phyloP scores from a whole-genome alignment of 371 early-diverging fungal genomes.

The Apophysomyces trapeziformis region DNA sequence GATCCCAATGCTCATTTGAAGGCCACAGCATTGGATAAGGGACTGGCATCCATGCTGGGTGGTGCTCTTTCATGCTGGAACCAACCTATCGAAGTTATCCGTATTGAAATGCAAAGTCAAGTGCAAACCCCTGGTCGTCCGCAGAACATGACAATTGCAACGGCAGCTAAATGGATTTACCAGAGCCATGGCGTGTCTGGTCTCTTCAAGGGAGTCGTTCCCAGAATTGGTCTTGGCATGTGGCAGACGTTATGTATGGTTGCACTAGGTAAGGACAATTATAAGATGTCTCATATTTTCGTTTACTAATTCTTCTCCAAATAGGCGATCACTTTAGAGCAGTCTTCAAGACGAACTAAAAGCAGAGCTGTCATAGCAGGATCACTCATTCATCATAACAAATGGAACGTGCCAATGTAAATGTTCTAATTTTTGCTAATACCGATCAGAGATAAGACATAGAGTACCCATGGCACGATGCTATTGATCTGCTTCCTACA shows the following conservation, averaged over 20 bases:
- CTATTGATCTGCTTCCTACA: no score
- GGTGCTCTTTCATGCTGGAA: constrained; percentile 96
- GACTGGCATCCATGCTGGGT: constrained; percentile 83
- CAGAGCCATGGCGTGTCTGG: constrained; percentile 85
- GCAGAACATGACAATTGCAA: constrained; percentile 83
- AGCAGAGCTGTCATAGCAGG: no score
- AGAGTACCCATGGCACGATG: no score
- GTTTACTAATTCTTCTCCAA: neutral
- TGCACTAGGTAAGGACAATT: constrained; percentile 76
- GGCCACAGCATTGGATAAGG: constrained; percentile 63
- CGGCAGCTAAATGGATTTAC: constrained; percentile 90
- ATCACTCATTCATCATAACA: no score
- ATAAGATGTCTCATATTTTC: neutral
- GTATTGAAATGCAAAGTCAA: constrained; percentile 96
- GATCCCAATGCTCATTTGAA: constrained; percentile 34
- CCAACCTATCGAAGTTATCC: constrained; percentile 96
- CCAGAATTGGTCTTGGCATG: constrained; percentile 89
- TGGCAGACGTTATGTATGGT: constrained; percentile 98
- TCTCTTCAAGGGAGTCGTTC: constrained; percentile 93
- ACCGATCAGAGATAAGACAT: no score
- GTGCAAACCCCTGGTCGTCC: constrained; percentile 84
- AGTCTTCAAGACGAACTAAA: constrained; percentile 23
- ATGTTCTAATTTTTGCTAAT: no score
- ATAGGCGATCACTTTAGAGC: constrained; percentile 44
- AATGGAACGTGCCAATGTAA: no score